Base-by-base conservation (phyloP, 1,284 basidiomycete species). In the Puccinia hordei region DNA sequence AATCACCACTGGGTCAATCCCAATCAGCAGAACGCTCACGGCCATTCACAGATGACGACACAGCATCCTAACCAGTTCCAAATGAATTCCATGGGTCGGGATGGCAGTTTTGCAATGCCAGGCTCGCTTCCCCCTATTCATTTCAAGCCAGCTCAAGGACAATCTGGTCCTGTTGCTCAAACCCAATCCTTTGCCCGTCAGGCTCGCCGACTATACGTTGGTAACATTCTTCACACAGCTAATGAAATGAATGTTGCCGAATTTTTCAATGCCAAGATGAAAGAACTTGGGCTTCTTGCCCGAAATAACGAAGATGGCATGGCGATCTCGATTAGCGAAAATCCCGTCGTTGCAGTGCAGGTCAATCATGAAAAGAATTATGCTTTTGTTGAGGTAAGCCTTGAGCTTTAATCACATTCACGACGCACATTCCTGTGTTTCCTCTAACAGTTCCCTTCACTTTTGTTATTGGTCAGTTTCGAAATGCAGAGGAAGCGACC, bases 321-420 rank as follows among this genome's bases (percentile, higher is more conserved):
- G 24, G 41, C 35, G 27, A 82, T 82, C 22, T 81, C 82, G 19
- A 78, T 81, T 44, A 69, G 57, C 38, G 83, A 82, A 55, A 94
- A 95, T 82, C 93, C 96, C 15, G 93, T 98, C 53, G 89, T 95
- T 33, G 91, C 91, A 13, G 94, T 96, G 0, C 93, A 97, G 84
- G 92, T 97, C 87, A 98, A 98, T 85, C 93, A 94, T 83, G 97
- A 98, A 86, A 98, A 98, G 89, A 94, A 93, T 83, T 98, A 97
- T 85, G 97, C 96, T 0, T 98, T 97, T 85, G 91, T 97, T 78
- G 95, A 98, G 88, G 94, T 94, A 85, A 82, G 88, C 83, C 74
- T 74, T 24, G 2, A 73, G 27, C 17, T n/a, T n/a, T 15, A 38
- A n/a, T 30, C 22, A 1, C 15, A 46, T 55, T 24, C 35, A 41